These are phyloP conservation scores for Pichia cactophila DNA, from an alignment of 1,139 yeast genomes.

Conservation along the genomic window DNA sequence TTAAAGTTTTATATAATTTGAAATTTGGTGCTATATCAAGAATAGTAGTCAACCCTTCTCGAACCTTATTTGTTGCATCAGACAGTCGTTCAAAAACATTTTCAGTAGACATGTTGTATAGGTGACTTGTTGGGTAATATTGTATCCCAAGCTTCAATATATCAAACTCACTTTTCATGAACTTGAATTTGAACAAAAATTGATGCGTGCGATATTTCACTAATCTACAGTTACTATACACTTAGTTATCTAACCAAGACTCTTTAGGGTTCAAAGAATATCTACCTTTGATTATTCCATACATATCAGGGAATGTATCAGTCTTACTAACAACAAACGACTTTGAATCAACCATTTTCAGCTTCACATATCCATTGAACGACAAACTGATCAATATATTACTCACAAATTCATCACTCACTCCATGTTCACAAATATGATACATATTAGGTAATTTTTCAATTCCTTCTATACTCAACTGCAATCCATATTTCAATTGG, in stretches of 20 bases:
- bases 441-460: neutral
- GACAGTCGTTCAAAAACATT: constrained; percentile 5
- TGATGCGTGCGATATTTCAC: too few species aligned
- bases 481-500: constrained; percentile 16
- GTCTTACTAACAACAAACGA: constrained; percentile 43
- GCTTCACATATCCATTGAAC: constrained; percentile 47
- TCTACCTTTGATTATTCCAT: constrained; percentile 30
- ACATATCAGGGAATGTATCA: constrained; percentile 40
- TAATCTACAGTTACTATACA: too few species aligned
- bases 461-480: constrained; percentile 13
- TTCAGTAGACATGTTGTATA: neutral
- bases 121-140: too few species aligned
- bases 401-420: constrained; percentile 28
- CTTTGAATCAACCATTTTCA: constrained; percentile 42
- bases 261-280: constrained; percentile 22
- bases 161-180: neutral
- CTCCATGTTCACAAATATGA: constrained; percentile 2
- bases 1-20: constrained; percentile 33
- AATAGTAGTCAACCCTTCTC: constrained; percentile 44
- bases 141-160: too few species aligned
- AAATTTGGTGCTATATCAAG: constrained; percentile 47
- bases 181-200: too few species aligned
- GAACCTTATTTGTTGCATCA: constrained; percentile 28
- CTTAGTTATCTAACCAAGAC: constrained; percentile 22
- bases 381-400: constrained; percentile 43